Base-by-base conservation (phyloP, 2,329 filamentous ascomycete genomes). In the Alternaria ventricosa region DNA sequence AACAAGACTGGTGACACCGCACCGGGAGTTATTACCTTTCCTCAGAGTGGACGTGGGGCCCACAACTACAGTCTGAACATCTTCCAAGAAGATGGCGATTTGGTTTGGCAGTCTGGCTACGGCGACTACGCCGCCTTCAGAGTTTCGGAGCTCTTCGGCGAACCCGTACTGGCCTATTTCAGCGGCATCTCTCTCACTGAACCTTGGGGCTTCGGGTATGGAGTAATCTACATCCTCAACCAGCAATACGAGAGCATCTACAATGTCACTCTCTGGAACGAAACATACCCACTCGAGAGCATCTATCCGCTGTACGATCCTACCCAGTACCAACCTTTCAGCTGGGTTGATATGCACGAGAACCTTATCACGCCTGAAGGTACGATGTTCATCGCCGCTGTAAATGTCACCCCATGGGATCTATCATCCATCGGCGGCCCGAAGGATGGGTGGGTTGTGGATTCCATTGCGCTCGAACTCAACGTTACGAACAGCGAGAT, bases 261-360 rank as follows among this genome's bases (percentile, higher is more conserved):
- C 28, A 57, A 57, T 3, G 55, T 57, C 15, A 57, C 44, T 15
- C 55, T 57, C 11, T 57, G 20, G 44, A 49, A 57, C 20, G 36
- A 28, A 20, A 57, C 44, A 13, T 57, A 49, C 28, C 55, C 55
- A 10, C 22, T 57, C 1, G 13, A 57, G 45, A 43, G 57, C 30
- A 63, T 63, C 30, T 60, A 27, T 13, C 60, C 63, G 12, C 27
- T 60, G 15, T 63, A 66, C 44, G 57, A 63, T 23, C 60, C 60
- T 10, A 60, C 56, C 3, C 56, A 57, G 33, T 63, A 60, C 13
- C 22, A 63, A 18, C 36, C 60, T 9, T 57, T 63, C 43, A 60
- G 56, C 20, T 63, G 55, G 55, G 57, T 63, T 43, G 60, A 66
- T 22, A 60, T 63, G 60, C 63, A 66, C 43, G 63, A 66, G 57